Base-by-base conservation (phyloP, 202 grass and related monocot genomes). In the Zoysia matrella region DNA sequence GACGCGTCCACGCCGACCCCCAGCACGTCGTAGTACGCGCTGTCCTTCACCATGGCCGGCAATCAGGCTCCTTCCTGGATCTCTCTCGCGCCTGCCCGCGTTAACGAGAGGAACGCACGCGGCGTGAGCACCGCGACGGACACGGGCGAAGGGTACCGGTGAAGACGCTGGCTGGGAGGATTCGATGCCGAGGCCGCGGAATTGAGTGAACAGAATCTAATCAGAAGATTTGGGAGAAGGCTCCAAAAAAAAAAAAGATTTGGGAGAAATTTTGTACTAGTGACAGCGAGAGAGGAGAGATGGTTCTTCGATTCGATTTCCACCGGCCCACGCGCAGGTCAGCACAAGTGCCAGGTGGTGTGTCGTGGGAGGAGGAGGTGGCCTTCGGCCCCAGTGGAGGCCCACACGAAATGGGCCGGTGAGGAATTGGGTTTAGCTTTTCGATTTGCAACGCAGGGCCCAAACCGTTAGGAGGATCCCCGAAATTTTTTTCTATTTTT, bases 1-100 rank as follows among this genome's bases (percentile, higher is more conserved):
- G 95, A 88, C 79, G 92, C 95, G 60, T 91, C 90, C 12, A 89
- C 79, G 86, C 90, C 82, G 58, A 98, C 82, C 68, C 88, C 90
- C 46, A 98, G 52, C 46, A 86, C 87, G 68, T 93, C 90, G 66
- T 98, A 98, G 84, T 93, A 98, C 12, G 86, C 92, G 62, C 72
- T 80, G 2, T 98, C 92, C 89, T 98, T 98, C 92, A 85, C 95
- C 95, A 95, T 98, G 84, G 77, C 81, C 18, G 65, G 51, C 30
- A 36, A 36, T 36, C 30, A 36, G 30, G 30, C 6, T 40, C 49
- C 68, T 12, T 77, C 85, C 53, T 47, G 67, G 67, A 83, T 83
- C 30, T 36, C 30, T 36, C 30, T 36, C 83, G 83, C 84, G 64
- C 52, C 58, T 55, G 5, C 12, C n/a, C 0, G 7, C 50, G 39